Percentiles rank a stretch among this genome's conserved stretches.
phyloP scores from a whole-genome alignment of 257 asterid species.

The Osmanthus fragrans region DNA sequence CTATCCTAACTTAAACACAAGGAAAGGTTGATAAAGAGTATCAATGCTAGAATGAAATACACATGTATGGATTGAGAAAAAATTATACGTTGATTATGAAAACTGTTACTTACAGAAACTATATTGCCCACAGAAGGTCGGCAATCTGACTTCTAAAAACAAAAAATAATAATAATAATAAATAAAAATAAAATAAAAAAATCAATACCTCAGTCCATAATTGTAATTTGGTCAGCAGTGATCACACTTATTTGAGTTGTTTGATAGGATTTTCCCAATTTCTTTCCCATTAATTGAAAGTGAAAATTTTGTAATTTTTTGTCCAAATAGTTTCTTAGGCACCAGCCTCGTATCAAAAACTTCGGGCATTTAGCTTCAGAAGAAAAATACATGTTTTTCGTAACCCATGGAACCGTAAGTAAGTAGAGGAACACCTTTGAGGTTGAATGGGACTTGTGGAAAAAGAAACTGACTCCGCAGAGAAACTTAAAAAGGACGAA shows the following conservation, averaged over 20 bases:
- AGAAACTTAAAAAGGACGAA: conserved; percentile 1
- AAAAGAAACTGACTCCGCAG: not conserved
- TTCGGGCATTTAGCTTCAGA: not conserved
- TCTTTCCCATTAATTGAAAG: not conserved
- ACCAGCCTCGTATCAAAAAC: not conserved
- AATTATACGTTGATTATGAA: not conserved
- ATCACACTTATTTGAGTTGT: not conserved
- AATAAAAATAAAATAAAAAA: not conserved
- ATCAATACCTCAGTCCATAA: not conserved
- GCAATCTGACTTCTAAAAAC: not conserved
- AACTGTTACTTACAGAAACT: not conserved
- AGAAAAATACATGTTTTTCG: not conserved
- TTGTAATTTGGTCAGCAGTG: not conserved
- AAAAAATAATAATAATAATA: too few species aligned
- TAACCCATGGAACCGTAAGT: not conserved
- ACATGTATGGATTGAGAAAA: too few species aligned
- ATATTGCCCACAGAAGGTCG: not conserved
- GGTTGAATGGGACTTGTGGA: not conserved
- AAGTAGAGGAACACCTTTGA: not conserved
- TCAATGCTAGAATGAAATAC: not conserved
- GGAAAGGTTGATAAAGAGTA: not conserved
- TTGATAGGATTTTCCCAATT: not conserved
- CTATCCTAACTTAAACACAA: not conserved
- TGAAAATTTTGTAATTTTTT: not conserved
- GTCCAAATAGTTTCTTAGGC: not conserved